Base-by-base conservation (phyloP, 2,329 filamentous ascomycete species). In the Trichoderma semiorbis region DNA sequence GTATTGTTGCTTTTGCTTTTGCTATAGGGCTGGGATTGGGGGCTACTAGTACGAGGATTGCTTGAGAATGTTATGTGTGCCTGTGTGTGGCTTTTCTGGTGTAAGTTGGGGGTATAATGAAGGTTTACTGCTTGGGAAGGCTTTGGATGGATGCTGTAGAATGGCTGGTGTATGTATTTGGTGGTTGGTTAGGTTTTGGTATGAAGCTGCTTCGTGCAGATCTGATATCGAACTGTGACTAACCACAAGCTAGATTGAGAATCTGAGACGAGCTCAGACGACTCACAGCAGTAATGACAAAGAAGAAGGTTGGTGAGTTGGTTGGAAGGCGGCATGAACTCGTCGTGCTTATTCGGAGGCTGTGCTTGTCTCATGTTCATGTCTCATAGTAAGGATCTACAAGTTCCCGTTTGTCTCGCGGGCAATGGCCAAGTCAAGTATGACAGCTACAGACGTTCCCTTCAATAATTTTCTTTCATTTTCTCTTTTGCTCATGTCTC, bases 311-410 rank as follows among this genome's bases (percentile, higher is more conserved):
- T 21, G 43, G 21, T 7, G 12, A 67, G 16, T 7, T 53, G 10
- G 11, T 53, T 12, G 5, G 11, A 53, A 21, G 21, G 5, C 47
- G n/a, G 47, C 47, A 24, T 53, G n/a, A 24, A 53, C 47, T 53
- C 47, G 47, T 53, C n/a, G 53, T 68, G 34, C 53, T 58, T 30
- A 39, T 47, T 58, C 65, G 65, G 65, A 68, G 65, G 65, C 65
- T 58, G 53, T 68, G 53, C 50, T 58, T 66, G 63, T 64, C 62
- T 53, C 30, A 55, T 66, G 12, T 32, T 7, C n/a, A 16, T 68
- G 65, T 68, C 65, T 58, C 65, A 68, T 21, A 57, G 26, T 10
- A 18, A 32, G 61, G 61, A 64, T 18, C n/a, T 24, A n/a, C n/a
- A 21, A 34, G 24, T 63, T 10, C 24, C 34, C 60, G 60, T n/a